A percentile compares a stretch with the other conserved stretches of the same genome.
Conservation (phyloP, 441 rosid genomes). For the Croton setiger region DNA sequence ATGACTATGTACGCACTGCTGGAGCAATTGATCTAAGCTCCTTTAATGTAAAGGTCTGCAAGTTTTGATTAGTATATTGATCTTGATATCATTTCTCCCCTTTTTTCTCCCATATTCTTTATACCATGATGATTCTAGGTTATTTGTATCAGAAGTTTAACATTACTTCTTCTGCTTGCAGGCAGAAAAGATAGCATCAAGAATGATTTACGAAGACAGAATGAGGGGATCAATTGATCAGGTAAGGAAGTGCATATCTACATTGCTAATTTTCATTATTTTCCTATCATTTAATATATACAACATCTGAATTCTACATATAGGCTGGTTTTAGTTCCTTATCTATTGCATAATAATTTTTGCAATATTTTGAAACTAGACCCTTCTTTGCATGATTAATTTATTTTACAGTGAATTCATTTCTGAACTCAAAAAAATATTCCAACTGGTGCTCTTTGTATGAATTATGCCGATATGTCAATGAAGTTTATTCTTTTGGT, state of each 20-base stretch:
- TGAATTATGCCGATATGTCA: not conserved
- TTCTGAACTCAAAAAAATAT: not conserved
- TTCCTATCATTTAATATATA: not conserved
- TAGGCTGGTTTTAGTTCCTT: not conserved
- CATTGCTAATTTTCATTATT: not conserved
- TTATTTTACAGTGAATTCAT: not conserved
- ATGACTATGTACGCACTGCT: not conserved
- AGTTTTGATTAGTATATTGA: not conserved
- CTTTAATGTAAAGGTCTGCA: not conserved
- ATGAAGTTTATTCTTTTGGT: conserved; percentile 3
- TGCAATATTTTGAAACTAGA: not conserved
- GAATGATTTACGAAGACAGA: conserved; percentile 95
- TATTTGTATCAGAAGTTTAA: not conserved
- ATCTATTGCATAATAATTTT: not conserved
- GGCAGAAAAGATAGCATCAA: conserved; percentile 99
- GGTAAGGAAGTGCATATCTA: conserved; percentile 36
- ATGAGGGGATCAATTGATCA: conserved; percentile 99
- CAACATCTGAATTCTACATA: not conserved
- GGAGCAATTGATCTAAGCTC: not conserved
- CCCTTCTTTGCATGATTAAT: not conserved
- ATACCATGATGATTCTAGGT: not conserved
- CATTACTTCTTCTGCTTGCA: conserved; percentile 21
- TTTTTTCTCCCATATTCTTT: not conserved
- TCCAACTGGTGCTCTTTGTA: too few relatives aligned
- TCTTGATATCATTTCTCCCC: not conserved